Conservation (phyloP, 208 protist genomes). For the Crithidia brevicula region DNA sequence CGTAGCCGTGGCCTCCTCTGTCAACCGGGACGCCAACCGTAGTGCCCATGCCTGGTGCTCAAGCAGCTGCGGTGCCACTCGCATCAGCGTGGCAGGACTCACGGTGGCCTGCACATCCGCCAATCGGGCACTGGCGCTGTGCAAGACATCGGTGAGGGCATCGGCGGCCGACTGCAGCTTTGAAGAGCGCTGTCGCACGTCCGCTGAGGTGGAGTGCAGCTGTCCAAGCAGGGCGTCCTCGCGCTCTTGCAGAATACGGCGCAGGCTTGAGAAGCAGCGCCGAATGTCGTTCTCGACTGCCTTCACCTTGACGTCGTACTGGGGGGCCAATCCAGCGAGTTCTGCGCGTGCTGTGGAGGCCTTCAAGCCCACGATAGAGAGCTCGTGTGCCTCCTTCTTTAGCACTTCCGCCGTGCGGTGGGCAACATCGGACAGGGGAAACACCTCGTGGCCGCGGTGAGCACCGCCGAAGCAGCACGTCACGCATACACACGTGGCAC, state of each 20-base stretch:
- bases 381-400: conserved; percentile 16
- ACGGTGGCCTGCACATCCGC: conserved; percentile 1
- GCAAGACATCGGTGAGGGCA: conserved; percentile 21
- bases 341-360: conserved; percentile 5
- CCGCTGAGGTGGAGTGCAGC: conserved; percentile 13
- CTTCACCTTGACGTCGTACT: conserved; percentile 30
- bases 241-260: conserved; percentile 39
- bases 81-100: conserved; percentile 29
- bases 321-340: conserved; percentile 14
- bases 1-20: conserved; percentile 18
- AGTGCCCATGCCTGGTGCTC: conserved; percentile 21
- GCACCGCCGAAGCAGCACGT: conserved; percentile 72
- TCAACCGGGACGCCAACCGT: conserved; percentile 1
- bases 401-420: conserved; percentile 9
- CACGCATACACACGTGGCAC: conserved; percentile 56
- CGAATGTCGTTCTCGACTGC: conserved; percentile 38
- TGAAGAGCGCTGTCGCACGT: conserved; percentile 13
- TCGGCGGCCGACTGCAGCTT: conserved; percentile 7
- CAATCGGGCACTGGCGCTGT: neutral
- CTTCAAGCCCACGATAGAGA: conserved; percentile 13
- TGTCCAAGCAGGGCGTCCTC: conserved; percentile 41
- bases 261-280: conserved; percentile 41
- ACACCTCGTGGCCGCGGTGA: conserved; percentile 68
- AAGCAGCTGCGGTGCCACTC: neutral
- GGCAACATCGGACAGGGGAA: conserved; percentile 46